A percentile compares a stretch with the other conserved stretches of the same genome.
Conservation (phyloP, 441 rosid genomes). For the Croton laevigatus region DNA sequence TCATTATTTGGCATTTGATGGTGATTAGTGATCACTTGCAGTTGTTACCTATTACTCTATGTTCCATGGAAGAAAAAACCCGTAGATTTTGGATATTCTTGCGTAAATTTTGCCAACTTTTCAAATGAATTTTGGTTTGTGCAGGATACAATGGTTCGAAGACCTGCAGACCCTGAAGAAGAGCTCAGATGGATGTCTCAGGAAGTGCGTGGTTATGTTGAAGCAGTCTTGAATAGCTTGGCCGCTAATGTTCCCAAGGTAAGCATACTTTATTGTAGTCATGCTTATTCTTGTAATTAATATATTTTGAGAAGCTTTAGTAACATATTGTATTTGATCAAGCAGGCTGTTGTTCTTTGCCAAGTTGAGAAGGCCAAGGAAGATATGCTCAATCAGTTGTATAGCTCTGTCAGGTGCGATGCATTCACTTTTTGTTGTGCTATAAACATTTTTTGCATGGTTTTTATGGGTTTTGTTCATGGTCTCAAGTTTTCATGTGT, state of each 20-base stretch:
- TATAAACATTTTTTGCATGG: neutral
- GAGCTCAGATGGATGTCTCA: conserved; percentile 99
- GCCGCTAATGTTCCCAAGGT: conserved; percentile 99
- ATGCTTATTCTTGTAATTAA: conserved; percentile 4
- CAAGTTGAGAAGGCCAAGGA: conserved; percentile 99
- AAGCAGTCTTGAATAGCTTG: conserved; percentile 99
- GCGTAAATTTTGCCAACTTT: neutral
- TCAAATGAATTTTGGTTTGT: conserved; percentile 4
- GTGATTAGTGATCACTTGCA: neutral
- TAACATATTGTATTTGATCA: conserved; percentile 20
- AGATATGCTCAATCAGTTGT: conserved; percentile 95
- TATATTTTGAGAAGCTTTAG: conserved; percentile 6
- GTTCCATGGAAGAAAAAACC: neutral
- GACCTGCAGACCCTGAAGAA: conserved; percentile 97
- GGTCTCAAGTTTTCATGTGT: neutral
- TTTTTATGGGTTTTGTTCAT: neutral
- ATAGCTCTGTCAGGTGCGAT: conserved; percentile 78
- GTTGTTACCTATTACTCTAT: neutral
- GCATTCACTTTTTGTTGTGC: neutral
- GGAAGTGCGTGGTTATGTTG: conserved; percentile 99
- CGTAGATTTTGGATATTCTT: neutral
- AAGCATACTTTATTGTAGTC: conserved; percentile 19
- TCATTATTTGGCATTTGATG: too few species aligned
- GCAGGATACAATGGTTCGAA: conserved; percentile 89
- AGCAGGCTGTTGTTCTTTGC: conserved; percentile 98